These are phyloP conservation scores for Lablab purpureus DNA, from an alignment of 306 rosid species.

Conservation along the genomic window DNA sequence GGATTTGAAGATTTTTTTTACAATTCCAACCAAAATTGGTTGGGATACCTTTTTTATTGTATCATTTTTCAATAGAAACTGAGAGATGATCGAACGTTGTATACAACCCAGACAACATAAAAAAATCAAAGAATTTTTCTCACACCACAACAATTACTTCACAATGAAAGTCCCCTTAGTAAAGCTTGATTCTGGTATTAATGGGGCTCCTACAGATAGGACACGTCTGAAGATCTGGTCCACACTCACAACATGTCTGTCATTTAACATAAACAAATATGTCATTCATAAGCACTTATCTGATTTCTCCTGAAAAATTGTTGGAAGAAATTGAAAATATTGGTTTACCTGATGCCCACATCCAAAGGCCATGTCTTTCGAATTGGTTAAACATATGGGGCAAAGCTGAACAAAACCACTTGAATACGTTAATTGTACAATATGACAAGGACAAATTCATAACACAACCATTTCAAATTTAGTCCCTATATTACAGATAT, in stretches of 20 bases:
- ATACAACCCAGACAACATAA: slow-evolving; percentile 19
- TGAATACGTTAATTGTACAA: slow-evolving; percentile 30
- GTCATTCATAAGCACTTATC: slow-evolving; percentile 16
- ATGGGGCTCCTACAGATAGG: slow-evolving; percentile 89
- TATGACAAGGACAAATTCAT: not conserved
- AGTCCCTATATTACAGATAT: not conserved
- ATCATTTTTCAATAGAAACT: slow-evolving; percentile 18
- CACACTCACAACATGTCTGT: slow-evolving; percentile 95
- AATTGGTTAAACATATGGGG: slow-evolving; percentile 79
- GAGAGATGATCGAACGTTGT: slow-evolving; percentile 2
- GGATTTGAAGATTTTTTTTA: not conserved
- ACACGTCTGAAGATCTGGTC: slow-evolving; percentile 72
- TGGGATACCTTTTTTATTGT: not conserved
- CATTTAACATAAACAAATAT: slow-evolving; percentile 33
- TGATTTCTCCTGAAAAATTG: not conserved
- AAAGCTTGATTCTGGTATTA: slow-evolving; percentile 81
- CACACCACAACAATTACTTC: not conserved
- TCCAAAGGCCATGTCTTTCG: slow-evolving; percentile 95
- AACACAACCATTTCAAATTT: slow-evolving; percentile 28
- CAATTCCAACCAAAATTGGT: slow-evolving; percentile 2
- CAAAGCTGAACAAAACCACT: slow-evolving; percentile 69
- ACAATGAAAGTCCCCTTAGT: slow-evolving; percentile 45
- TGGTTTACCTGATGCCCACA: slow-evolving; percentile 93
- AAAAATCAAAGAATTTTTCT: slow-evolving; percentile 55
- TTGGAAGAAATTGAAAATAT: slow-evolving; percentile 20